These are phyloP conservation scores for Aspergillus neoniger DNA, from an alignment of 2,329 filamentous ascomycete genomes.

Conservation along the genomic window DNA sequence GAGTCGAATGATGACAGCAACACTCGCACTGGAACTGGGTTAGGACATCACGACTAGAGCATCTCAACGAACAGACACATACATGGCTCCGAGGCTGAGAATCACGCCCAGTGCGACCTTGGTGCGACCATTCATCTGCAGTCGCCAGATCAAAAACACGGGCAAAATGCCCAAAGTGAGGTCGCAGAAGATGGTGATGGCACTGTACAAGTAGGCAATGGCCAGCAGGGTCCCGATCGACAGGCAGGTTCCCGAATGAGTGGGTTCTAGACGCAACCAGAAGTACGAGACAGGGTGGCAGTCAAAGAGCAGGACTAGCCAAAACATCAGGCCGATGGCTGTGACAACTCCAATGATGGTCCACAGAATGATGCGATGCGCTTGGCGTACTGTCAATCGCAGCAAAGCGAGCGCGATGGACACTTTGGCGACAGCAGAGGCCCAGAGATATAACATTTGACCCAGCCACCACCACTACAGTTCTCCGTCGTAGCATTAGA, in stretches of 20 bases:
- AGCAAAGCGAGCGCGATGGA: constrained; percentile 56
- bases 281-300: constrained; percentile 53
- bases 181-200: constrained; percentile 44
- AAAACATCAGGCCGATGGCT: constrained; percentile 49
- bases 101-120: constrained; percentile 55
- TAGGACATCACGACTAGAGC: not conserved
- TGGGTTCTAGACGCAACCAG: constrained; percentile 41
- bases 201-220: constrained; percentile 55
- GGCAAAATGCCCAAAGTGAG: constrained; percentile 55
- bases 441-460: constrained; percentile 53
- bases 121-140: constrained; percentile 55
- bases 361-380: constrained; percentile 49
- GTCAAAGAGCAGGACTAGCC: constrained; percentile 54
- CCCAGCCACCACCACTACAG: constrained; percentile 51
- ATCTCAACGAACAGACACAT: constrained; percentile 23
- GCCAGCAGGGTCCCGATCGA: constrained; percentile 50
- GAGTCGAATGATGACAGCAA: constrained; percentile 27
- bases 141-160: constrained; percentile 55
- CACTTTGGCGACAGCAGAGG: constrained; percentile 49
- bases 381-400: constrained; percentile 46
- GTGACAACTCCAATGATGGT: constrained; percentile 47
- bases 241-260: constrained; percentile 45
- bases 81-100: constrained; percentile 55
- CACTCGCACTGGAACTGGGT: constrained; percentile 21
- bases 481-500: not conserved